These are phyloP conservation scores for Ustilago lituana DNA, from an alignment of 1,284 basidiomycete genomes.

Conservation along the genomic window DNA sequence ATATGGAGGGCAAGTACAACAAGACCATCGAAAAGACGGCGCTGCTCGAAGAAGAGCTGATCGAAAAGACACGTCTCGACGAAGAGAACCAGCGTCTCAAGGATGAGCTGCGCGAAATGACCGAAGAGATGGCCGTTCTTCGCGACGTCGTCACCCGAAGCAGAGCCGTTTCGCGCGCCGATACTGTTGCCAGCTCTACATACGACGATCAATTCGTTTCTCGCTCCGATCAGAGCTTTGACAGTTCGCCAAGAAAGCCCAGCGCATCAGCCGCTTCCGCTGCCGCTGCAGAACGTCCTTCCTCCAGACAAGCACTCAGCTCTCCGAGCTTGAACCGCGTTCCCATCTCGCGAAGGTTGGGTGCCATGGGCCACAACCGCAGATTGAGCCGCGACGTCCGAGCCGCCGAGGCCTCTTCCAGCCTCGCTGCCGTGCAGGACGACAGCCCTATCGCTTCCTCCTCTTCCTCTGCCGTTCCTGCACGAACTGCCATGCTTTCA, in stretches of 20 bases:
- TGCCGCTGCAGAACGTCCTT: conserved; percentile 20
- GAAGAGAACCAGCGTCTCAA: conserved; percentile 90
- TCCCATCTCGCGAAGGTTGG: conserved; percentile 32
- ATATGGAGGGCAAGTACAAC: conserved; percentile 90
- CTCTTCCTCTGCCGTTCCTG: conserved; percentile 3
- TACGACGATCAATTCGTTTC: conserved; percentile 24
- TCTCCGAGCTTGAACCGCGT: conserved; percentile 42
- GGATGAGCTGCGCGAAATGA: conserved; percentile 90
- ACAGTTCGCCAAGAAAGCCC: conserved; percentile 36
- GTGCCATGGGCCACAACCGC: conserved; percentile 42
- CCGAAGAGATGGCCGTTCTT: conserved; percentile 82
- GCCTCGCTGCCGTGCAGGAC: conserved; percentile 41
- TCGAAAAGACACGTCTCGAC: conserved; percentile 87
- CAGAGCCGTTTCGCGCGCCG: conserved; percentile 15
- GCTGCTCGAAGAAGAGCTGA: conserved; percentile 92
- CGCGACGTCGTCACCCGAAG: conserved; percentile 71
- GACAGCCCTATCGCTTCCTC: conserved; percentile 27
- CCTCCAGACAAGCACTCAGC: conserved; percentile 21
- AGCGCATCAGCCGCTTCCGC: neutral
- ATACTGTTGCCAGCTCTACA: conserved; percentile 31
- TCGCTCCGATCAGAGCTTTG: conserved; percentile 30
- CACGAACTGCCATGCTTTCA: conserved; percentile 18
- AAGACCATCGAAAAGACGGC: conserved; percentile 95
- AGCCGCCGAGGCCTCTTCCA: conserved; percentile 17
- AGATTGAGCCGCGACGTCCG: conserved; percentile 41